Evolutionary conservation across 2,329 filamentous ascomycete genomes (phyloP), one percentile per base, ranked within the genome.

Genomic region (Cladosporium colombiae): DNA sequence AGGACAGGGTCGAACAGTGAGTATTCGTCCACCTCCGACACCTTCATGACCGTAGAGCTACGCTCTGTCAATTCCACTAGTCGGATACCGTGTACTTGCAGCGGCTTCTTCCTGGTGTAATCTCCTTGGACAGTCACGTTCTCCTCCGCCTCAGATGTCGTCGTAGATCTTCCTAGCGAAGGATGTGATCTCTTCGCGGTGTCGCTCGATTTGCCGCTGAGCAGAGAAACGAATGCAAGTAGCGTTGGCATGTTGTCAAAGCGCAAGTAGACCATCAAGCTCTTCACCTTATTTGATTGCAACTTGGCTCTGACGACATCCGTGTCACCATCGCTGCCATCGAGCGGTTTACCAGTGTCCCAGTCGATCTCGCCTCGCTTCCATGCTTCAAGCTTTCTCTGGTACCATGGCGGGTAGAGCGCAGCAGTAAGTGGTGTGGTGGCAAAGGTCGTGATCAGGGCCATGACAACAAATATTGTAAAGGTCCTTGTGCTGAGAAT

Each of bases 401-500:
- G 89, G 71, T 93, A 92, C 86, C 84, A 90, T 4, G 86, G 84
- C 1, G 93, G 93, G 70, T 96, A 97, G 7, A 96, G 81, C 62
- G 81, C 82, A 14, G 86, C 84, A 1, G 90, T 91, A 49, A 96
- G 79, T 0, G 93, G 93, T 0, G 93, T 93, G 0, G 93, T 96
- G 0, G 88, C 79, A 66, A 97, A 92, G 0, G 93, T 97, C 0
- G 92, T 96, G 35, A 96, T 82, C 2, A 96, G 82, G 10, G 93
- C 93, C 93, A 97, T 97, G 73, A 97, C 91, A 25, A 97, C 92
- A 71, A 97, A 96, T 64, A 97, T 96, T 62, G 93, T 96, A 73
- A 97, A 97, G 0, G 92, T 96, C 18, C 91, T 83, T 0, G 84
- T 85, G 66, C 90, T 93, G 21, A 97, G 82, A 67, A 96, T 96